Evolutionary conservation across 768 basidiomycete genomes (phyloP).

Genomic region (Trametes gibbosa): DNA sequence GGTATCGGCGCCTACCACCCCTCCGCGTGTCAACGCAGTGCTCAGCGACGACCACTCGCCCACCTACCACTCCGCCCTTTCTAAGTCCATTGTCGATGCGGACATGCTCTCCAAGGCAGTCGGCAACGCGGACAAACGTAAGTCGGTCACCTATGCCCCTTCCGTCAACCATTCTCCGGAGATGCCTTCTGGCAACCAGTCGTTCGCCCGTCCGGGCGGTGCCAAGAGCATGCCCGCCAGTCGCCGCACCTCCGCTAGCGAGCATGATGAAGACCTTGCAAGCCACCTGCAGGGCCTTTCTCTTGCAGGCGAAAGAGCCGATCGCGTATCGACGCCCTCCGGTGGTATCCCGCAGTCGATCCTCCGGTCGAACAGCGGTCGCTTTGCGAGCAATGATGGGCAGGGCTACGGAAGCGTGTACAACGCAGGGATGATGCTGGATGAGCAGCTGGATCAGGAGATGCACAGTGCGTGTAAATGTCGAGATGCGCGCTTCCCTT

Average conservation of each 20-base stretch:
- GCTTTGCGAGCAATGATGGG: conserved; percentile 59
- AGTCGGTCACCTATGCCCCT: conserved; percentile 83
- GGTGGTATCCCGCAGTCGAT: conserved; percentile 40
- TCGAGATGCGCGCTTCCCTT: background rate
- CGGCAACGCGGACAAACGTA: conserved; percentile 75
- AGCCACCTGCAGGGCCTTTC: conserved; percentile 72
- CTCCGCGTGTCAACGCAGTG: conserved; percentile 72
- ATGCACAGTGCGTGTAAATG: conserved; percentile 73
- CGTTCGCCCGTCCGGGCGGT: conserved; percentile 63
- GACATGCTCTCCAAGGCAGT: conserved; percentile 69
- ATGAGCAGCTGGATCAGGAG: conserved; percentile 90
- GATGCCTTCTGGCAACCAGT: conserved; percentile 47
- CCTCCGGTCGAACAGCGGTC: conserved; percentile 48
- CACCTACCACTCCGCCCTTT: conserved; percentile 40
- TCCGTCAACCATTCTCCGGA: conserved; percentile 76
- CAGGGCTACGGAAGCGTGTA: conserved; percentile 59
- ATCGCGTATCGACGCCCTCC: conserved; percentile 25
- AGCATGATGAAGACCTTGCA: conserved; percentile 80
- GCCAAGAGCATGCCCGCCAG: conserved; percentile 94
- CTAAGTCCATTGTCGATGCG: conserved; percentile 54
- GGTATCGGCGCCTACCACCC: conserved; percentile 86
- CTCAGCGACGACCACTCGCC: conserved; percentile 58
- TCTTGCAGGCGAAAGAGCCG: conserved; percentile 61
- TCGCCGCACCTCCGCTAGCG: conserved; percentile 84
- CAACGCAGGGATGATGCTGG: conserved; percentile 87